Base-by-base conservation (phyloP, 495 filamentous ascomycete genomes). In the Opeltia flavorubescens region DNA sequence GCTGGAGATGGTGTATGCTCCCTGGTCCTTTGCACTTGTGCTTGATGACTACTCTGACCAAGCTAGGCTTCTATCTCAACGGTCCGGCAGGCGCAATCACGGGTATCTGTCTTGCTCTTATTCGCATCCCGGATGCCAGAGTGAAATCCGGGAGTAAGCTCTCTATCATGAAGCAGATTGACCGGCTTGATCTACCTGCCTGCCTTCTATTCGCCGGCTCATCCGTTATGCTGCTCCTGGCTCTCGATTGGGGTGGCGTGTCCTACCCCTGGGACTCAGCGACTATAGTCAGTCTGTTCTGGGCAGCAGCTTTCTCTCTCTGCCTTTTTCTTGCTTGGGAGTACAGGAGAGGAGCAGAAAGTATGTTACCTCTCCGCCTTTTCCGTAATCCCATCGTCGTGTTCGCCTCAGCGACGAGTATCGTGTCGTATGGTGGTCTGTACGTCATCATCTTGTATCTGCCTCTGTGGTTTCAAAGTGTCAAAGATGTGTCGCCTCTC, bases 1-100 rank as follows among this genome's bases (percentile, higher is more conserved):
- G 75, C 1, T 93, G 86, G 86, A 64, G 86, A 44, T 89, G 84
- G 85, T 89, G 84, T 54, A 88, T 91, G 62, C 87, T 76, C 57
- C 84, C 83, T 62, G 86, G 86, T 33, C 54, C 74, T 4, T 70
- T 71, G 7, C 65, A 78, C 48, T 46, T 40, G 15, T 17, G 27
- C 11, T 29, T 12, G 28, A n/a, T 9, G 25, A 15, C 45, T 20
- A 7, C 12, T 42, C 15, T 28, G 41, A 18, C 25, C 12, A 18
- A 3, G 20, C n/a, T 26, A 28, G 8, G 17, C 28, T 15, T 3
- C 13, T 7, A 25, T 39, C 23, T 15, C 13, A 33, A 23, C 21
- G 24, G 15, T 25, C 34, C 46, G 25, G 38, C n/a, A 43, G 76
- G 77, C 43, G 74, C 59, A 31, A 50, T 78, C 44, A 69, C 69